These are phyloP conservation scores for Silene noctiflora DNA, from an alignment of 179 eudicot species.

Conservation along the genomic window DNA sequence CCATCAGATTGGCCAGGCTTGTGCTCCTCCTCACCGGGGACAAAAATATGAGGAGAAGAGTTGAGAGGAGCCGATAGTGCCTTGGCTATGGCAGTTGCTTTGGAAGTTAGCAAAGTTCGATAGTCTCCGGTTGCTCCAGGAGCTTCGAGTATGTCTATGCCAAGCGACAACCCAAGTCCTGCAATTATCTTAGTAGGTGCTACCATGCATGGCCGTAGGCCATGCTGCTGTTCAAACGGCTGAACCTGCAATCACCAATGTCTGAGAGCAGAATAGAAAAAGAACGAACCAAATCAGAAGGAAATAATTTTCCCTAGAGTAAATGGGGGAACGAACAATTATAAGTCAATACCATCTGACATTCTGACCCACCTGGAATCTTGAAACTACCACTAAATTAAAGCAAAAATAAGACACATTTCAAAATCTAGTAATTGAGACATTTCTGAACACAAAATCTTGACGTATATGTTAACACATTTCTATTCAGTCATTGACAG, in stretches of 20 bases:
- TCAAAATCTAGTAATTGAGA: not conserved
- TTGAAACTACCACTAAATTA: no score
- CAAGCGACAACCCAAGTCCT: conserved; percentile 92
- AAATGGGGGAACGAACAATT: not conserved
- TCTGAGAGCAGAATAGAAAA: not conserved
- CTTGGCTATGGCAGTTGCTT: conserved; percentile 80
- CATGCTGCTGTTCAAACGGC: conserved; percentile 71
- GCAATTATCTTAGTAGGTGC: conserved; percentile 98
- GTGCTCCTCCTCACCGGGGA: conserved; percentile 87
- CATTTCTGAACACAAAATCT: no score
- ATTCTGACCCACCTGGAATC: not conserved
- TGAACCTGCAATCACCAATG: conserved; percentile 52
- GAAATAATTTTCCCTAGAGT: not conserved
- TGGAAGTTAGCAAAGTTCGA: conserved; percentile 79
- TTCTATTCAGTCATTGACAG: no score
- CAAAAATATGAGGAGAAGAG: conserved; percentile 69
- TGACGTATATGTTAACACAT: no score
- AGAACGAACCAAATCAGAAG: not conserved
- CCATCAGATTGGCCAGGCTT: conserved; percentile 78
- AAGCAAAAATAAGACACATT: not conserved
- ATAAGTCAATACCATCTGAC: no score
- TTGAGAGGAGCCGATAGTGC: conserved; percentile 84
- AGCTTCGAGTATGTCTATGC: conserved; percentile 96
- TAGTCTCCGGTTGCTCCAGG: conserved; percentile 98
- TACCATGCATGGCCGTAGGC: conserved; percentile 91